Conservation (phyloP, 2,329 filamentous ascomycete species). For the Apiospora malaysiana region DNA sequence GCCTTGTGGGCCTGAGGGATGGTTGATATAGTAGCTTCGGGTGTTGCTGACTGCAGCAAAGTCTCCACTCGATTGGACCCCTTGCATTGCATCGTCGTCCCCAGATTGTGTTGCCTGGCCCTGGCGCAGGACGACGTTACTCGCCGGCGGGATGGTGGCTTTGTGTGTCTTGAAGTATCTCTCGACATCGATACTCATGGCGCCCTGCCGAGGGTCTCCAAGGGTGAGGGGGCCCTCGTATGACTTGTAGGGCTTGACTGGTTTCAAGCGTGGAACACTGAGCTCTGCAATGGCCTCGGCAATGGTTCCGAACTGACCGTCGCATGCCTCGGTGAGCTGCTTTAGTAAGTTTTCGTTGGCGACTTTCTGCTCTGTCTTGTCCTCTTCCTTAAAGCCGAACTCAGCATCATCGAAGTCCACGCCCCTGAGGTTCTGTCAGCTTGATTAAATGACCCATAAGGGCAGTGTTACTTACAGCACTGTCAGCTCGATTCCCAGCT, state of each 20-base stretch:
- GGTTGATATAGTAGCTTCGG: conserved; percentile 81
- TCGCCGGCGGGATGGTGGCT: conserved; percentile 76
- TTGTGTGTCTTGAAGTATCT: conserved; percentile 87
- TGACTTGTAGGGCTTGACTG: conserved; percentile 74
- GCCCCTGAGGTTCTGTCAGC: conserved; percentile 59
- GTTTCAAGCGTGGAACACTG: conserved; percentile 77
- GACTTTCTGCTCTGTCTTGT: conserved; percentile 76
- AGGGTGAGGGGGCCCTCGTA: conserved; percentile 83
- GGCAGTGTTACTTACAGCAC: conserved; percentile 67
- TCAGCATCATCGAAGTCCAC: conserved; percentile 93
- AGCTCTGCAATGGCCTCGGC: conserved; percentile 84
- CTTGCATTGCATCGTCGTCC: conserved; percentile 54
- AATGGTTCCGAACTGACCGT: conserved; percentile 81
- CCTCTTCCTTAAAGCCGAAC: conserved; percentile 90
- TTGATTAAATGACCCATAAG: not conserved
- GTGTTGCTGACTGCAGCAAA: conserved; percentile 77
- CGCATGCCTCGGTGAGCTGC: conserved; percentile 69
- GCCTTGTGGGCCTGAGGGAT: conserved; percentile 75
- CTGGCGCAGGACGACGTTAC: conserved; percentile 68
- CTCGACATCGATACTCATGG: conserved; percentile 84
- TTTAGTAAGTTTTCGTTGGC: conserved; percentile 75
- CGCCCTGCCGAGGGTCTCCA: conserved; percentile 77
- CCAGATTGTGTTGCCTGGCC: conserved; percentile 54
- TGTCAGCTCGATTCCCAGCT: conserved; percentile 77
- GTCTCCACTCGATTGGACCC: conserved; percentile 49